phyloP scores from a whole-genome alignment of 2,329 filamentous ascomycete species.

The Ophiostoma sp. region DNA sequence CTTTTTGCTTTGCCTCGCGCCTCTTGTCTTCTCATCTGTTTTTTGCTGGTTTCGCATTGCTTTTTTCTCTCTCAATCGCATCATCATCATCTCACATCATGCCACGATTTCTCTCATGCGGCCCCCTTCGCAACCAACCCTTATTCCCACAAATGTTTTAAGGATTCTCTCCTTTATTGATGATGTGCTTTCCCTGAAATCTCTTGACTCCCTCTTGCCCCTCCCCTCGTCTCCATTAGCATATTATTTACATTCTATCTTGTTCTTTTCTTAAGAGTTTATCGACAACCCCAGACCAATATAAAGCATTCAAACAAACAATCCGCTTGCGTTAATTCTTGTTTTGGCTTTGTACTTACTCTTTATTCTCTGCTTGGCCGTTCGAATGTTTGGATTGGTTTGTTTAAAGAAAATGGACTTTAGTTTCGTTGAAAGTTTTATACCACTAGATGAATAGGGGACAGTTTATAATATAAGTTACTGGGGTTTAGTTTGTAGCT shows the following conservation, averaged over 20 bases:
- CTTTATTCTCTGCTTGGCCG: neutral
- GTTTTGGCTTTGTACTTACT: neutral
- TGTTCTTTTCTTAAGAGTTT: neutral
- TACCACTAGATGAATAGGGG: neutral
- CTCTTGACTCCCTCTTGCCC: neutral
- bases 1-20: neutral
- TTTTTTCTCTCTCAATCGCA: conserved; percentile 7
- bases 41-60: neutral
- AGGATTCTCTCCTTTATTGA: neutral
- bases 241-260: neutral
- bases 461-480: neutral
- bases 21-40: neutral
- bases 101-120: neutral
- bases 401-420: neutral
- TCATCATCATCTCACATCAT: neutral
- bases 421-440: neutral
- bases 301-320: neutral
- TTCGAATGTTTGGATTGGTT: neutral
- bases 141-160: neutral
- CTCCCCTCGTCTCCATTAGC: neutral
- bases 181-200: neutral
- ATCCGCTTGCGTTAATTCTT: neutral
- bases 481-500: too few species aligned
- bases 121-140: neutral
- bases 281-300: neutral